Percentiles rank a stretch among this genome's conserved stretches.
These are phyloP conservation scores for Penicillium sp. DNA, from an alignment of 2,329 filamentous ascomycete species.

Conservation along the genomic window DNA sequence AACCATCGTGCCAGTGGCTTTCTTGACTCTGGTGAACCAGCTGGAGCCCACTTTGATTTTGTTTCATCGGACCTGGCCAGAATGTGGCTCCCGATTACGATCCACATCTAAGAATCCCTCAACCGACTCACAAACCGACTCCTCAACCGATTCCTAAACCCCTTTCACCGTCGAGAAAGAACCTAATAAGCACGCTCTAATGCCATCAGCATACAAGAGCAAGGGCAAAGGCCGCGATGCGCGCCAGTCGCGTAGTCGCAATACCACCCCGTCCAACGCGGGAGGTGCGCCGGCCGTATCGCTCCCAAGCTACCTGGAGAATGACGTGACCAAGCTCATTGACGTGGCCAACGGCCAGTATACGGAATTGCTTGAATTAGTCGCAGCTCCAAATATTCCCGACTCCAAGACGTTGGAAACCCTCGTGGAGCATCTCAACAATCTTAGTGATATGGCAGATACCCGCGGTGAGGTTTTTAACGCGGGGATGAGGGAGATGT, in stretches of 20 bases:
- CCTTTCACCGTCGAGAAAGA: not conserved
- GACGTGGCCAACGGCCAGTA: conserved; percentile 53
- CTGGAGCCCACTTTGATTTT: not conserved
- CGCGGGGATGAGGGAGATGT: conserved; percentile 59
- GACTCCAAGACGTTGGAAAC: conserved; percentile 50
- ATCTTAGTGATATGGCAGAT: conserved; percentile 58
- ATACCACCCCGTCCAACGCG: conserved; percentile 62
- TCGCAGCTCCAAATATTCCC: conserved; percentile 51
- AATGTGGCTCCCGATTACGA: conserved; percentile 15
- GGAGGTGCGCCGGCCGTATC: conserved; percentile 46
- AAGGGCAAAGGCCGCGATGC: conserved; percentile 57
- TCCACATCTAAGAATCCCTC: conserved; percentile 10
- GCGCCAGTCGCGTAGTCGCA: conserved; percentile 59
- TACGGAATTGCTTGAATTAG: conserved; percentile 58
- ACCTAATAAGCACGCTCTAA: conserved; percentile 15
- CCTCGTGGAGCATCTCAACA: conserved; percentile 56
- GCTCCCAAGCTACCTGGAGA: conserved; percentile 56
- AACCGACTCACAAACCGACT: conserved; percentile 7
- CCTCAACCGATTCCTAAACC: not conserved
- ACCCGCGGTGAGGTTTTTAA: conserved; percentile 60
- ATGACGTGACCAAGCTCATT: conserved; percentile 50
- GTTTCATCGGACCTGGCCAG: conserved; percentile 4
- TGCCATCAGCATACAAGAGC: conserved; percentile 49
- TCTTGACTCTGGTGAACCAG: not conserved
- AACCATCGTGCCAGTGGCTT: not conserved